A percentile compares a stretch with the other conserved stretches of the same genome.
Evolutionary conservation across 768 basidiomycete species (phyloP).

Genomic region (Agaricus sinodeliciosus): DNA sequence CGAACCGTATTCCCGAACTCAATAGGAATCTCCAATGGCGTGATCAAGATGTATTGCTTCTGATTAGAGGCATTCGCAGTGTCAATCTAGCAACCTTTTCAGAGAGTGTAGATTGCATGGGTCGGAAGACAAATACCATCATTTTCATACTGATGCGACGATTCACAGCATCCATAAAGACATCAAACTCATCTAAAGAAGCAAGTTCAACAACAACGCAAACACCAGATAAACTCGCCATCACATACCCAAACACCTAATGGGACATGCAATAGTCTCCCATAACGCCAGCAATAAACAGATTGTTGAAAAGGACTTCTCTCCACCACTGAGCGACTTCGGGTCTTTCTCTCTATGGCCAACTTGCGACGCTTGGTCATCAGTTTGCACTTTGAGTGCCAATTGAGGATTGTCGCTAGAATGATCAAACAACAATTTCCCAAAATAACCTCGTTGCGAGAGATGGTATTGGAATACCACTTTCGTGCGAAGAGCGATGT

Average conservation of each 20-base stretch:
- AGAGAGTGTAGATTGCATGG: background rate
- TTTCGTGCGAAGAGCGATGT: slow-evolving; percentile 85
- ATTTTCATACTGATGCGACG: slow-evolving; percentile 91
- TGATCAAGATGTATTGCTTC: slow-evolving; percentile 93
- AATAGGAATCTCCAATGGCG: slow-evolving; percentile 88
- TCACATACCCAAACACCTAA: slow-evolving; percentile 77
- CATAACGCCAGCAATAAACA: slow-evolving; percentile 91
- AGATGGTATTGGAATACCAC: slow-evolving; percentile 78
- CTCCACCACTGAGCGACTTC: slow-evolving; percentile 83
- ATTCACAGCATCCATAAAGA: slow-evolving; percentile 95
- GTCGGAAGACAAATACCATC: slow-evolving; percentile 48
- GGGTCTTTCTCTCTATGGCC: slow-evolving; percentile 73
- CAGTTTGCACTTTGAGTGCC: slow-evolving; percentile 75
- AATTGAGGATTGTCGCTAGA: slow-evolving; percentile 38
- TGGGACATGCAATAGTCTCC: slow-evolving; percentile 92
- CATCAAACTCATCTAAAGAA: slow-evolving; percentile 86
- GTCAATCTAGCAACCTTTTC: slow-evolving; percentile 56
- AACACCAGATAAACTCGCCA: background rate
- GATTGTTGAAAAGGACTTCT: slow-evolving; percentile 96
- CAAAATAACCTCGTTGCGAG: slow-evolving; percentile 81
- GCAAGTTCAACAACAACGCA: background rate
- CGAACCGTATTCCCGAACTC: slow-evolving; percentile 61
- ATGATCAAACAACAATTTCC: slow-evolving; percentile 87
- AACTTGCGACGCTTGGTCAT: slow-evolving; percentile 62
- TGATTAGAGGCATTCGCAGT: slow-evolving; percentile 81